A percentile compares a stretch with the other conserved stretches of the same genome.
Conservation (phyloP, 2,329 filamentous ascomycete genomes). For the Claviceps purpurea region DNA sequence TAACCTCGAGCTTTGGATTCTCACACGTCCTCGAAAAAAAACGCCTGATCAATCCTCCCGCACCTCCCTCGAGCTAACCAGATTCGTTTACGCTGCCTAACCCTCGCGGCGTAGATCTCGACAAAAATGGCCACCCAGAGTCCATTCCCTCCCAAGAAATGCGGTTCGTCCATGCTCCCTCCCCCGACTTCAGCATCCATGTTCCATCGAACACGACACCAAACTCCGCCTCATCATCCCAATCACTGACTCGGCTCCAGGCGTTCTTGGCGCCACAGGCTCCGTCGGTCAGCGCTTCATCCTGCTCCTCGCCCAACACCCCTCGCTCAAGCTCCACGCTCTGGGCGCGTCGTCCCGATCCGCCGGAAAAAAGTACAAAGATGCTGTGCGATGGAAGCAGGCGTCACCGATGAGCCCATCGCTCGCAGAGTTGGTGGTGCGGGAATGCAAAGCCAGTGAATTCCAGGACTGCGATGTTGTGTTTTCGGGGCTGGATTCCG, state of each 20-base stretch:
- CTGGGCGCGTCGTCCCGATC: slow-evolving; percentile 82
- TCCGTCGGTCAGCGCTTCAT: slow-evolving; percentile 95
- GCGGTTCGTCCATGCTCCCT: slow-evolving; percentile 30
- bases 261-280: slow-evolving; percentile 81
- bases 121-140: slow-evolving; percentile 23
- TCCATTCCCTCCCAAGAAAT: slow-evolving; percentile 44
- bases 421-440: slow-evolving; percentile 67
- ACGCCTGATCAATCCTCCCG: neutral
- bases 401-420: slow-evolving; percentile 61
- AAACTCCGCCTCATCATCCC: no score
- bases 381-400: slow-evolving; percentile 94
- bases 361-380: slow-evolving; percentile 85
- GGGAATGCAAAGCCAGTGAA: slow-evolving; percentile 68
- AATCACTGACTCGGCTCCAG: slow-evolving; percentile 19
- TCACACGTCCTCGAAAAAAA: neutral
- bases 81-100: no score
- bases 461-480: slow-evolving; percentile 87
- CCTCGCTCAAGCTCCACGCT: slow-evolving; percentile 72
- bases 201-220: no score
- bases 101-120: no score
- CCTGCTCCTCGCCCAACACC: slow-evolving; percentile 77
- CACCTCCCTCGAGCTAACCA: no score
- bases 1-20: neutral
- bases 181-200: neutral
- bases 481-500: slow-evolving; percentile 84